These are phyloP conservation scores for Globisporangium ultimum DNA, from an alignment of 352 stramenopile species.

Conservation along the genomic window DNA sequence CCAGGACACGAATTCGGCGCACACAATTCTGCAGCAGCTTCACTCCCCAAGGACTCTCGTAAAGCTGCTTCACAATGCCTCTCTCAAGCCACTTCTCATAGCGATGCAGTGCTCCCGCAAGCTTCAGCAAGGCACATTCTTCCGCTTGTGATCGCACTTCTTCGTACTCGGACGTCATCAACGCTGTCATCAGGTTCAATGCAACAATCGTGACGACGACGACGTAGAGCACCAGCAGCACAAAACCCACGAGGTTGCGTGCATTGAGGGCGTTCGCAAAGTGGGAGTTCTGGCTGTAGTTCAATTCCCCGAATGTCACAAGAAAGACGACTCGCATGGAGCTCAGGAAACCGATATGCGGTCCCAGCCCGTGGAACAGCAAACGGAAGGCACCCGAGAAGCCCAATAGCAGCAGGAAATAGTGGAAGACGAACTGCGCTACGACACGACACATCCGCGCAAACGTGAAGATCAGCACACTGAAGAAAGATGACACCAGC, in stretches of 20 bases:
- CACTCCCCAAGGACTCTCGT: conserved; percentile 27
- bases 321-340: conserved; percentile 54
- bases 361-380: conserved; percentile 36
- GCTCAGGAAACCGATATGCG: conserved; percentile 43
- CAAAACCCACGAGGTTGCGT: conserved; percentile 38
- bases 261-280: conserved; percentile 30
- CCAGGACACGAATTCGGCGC: conserved; percentile 1
- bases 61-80: conserved; percentile 32
- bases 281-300: conserved; percentile 53
- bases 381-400: conserved; percentile 47
- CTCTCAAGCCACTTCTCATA: conserved; percentile 53
- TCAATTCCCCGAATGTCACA: conserved; percentile 52
- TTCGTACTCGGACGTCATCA: conserved; percentile 66
- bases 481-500: conserved; percentile 56
- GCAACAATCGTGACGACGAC: conserved; percentile 53
- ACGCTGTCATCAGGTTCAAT: conserved; percentile 47
- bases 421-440: conserved; percentile 48
- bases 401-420: conserved; percentile 43
- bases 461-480: conserved; percentile 65
- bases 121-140: conserved; percentile 42
- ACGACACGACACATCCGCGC: conserved; percentile 57
- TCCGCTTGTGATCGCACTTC: conserved; percentile 49
- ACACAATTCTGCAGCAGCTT: conserved; percentile 28
- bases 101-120: conserved; percentile 40
- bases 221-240: conserved; percentile 49